Evolutionary conservation across 2,329 filamentous ascomycete genomes (phyloP).

Genomic region (Sclerotinia minor): DNA sequence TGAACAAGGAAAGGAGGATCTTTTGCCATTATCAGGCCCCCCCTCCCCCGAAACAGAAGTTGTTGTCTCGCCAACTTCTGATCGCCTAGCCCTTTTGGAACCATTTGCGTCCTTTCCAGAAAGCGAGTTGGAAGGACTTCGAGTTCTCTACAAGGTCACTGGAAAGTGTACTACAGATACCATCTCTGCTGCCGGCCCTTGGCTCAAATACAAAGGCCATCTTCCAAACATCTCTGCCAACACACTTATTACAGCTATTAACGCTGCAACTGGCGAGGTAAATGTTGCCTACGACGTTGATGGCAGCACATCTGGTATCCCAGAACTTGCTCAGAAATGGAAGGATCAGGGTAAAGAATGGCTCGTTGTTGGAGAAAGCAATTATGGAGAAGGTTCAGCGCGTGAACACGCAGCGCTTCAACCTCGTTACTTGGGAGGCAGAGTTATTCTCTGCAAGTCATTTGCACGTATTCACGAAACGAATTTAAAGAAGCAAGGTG

Average conservation of each 20-base stretch:
- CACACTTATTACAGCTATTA: conserved; percentile 92
- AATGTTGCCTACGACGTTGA: conserved; percentile 89
- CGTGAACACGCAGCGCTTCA: conserved; percentile 89
- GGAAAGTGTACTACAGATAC: conserved; percentile 99
- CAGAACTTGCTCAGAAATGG: conserved; percentile 84
- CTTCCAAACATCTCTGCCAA: conserved; percentile 97
- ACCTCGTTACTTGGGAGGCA: conserved; percentile 83
- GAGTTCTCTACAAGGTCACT: conserved; percentile 91
- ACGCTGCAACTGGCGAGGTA: conserved; percentile 87
- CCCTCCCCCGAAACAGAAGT: conserved; percentile 72
- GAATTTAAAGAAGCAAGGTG: conserved; percentile 95
- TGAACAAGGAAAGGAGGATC: conserved; percentile 70
- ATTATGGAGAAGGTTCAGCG: conserved; percentile 90
- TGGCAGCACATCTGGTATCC: conserved; percentile 74
- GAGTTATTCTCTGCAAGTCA: conserved; percentile 80
- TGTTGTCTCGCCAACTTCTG: conserved; percentile 81
- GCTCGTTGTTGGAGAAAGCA: conserved; percentile 96
- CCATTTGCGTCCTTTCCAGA: conserved; percentile 84
- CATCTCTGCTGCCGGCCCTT: conserved; percentile 93
- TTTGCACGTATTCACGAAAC: conserved; percentile 95
- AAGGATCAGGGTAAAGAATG: conserved; percentile 73
- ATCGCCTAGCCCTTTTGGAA: conserved; percentile 85
- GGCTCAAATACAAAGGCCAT: conserved; percentile 99
- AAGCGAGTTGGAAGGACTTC: conserved; percentile 71
- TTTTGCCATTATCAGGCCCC: conserved; percentile 70